Percentiles rank a stretch among this genome's conserved stretches.
Conservation (phyloP, 1,284 basidiomycete genomes). For the Agaricales sp. region DNA sequence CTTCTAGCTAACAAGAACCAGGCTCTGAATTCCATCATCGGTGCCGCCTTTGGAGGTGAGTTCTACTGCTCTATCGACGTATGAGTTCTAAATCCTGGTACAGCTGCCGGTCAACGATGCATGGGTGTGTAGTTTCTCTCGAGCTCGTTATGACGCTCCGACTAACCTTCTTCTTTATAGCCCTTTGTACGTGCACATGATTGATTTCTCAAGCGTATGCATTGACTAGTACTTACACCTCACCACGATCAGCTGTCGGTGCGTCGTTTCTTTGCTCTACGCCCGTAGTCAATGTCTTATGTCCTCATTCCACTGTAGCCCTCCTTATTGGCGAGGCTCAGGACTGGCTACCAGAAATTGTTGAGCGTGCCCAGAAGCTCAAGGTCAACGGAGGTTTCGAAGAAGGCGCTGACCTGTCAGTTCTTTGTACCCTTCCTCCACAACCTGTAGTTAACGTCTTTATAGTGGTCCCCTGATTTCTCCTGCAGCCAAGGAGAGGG, state of each 20-base stretch:
- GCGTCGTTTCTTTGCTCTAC: constrained; percentile 9
- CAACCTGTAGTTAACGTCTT: constrained; percentile 8
- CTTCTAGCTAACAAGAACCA: constrained; percentile 83
- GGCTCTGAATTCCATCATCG: constrained; percentile 87
- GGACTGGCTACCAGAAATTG: constrained; percentile 79
- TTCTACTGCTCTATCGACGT: constrained; percentile 12
- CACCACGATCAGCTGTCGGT: background rate
- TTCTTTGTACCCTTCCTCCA: background rate
- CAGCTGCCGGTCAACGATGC: constrained; percentile 95
- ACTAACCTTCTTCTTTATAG: background rate
- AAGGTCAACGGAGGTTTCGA: constrained; percentile 91
- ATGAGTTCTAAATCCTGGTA: constrained; percentile 26
- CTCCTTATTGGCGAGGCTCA: constrained; percentile 81
- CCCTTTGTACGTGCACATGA: background rate
- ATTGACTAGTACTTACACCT: too few relatives aligned
- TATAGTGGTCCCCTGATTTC: constrained; percentile 90
- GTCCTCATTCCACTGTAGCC: constrained; percentile 25
- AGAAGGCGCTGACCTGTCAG: constrained; percentile 75
- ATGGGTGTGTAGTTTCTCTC: background rate
- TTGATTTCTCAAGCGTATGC: background rate
- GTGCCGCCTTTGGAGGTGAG: constrained; percentile 88
- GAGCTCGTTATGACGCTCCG: too few relatives aligned
- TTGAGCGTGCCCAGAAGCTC: constrained; percentile 75
- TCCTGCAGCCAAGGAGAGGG: constrained; percentile 73
- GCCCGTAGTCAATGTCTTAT: background rate